Percentiles rank a stretch among this genome's conserved stretches.
phyloP scores from a whole-genome alignment of 2,329 filamentous ascomycete species.

The Seiridium unicorne region DNA sequence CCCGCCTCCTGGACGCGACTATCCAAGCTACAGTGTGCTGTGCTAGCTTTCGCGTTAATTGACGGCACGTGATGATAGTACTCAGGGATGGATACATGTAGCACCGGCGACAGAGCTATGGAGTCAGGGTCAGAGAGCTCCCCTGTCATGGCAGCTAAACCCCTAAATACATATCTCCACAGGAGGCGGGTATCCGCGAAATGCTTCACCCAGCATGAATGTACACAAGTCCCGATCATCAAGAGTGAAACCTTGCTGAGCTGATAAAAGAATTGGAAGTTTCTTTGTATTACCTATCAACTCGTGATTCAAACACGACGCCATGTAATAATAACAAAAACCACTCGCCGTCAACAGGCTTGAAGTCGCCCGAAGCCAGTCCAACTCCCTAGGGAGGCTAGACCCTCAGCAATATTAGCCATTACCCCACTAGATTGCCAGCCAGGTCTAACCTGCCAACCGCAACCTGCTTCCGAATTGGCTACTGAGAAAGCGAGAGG shows the following conservation, averaged over 20 bases:
- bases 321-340: too few species aligned
- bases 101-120: too few species aligned
- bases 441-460: background rate
- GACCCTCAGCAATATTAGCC: background rate
- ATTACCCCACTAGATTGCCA: slow-evolving; percentile 3
- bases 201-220: too few species aligned
- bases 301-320: too few species aligned
- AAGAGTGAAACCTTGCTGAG: too few species aligned
- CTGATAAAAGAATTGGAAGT: too few species aligned
- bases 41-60: slow-evolving; percentile 9
- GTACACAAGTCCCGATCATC: too few species aligned
- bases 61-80: slow-evolving; percentile 4
- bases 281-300: too few species aligned
- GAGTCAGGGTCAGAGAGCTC: background rate
- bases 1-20: slow-evolving; percentile 1
- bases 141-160: background rate
- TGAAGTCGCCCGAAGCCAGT: background rate
- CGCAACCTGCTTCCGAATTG: background rate
- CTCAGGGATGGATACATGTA: too few species aligned
- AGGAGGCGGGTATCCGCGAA: too few species aligned
- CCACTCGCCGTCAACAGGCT: too few species aligned
- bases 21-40: background rate
- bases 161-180: too few species aligned
- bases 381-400: background rate
- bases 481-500: background rate